Conservation (phyloP, 441 rosid genomes). For the Pelargonium myrrhifolium region DNA sequence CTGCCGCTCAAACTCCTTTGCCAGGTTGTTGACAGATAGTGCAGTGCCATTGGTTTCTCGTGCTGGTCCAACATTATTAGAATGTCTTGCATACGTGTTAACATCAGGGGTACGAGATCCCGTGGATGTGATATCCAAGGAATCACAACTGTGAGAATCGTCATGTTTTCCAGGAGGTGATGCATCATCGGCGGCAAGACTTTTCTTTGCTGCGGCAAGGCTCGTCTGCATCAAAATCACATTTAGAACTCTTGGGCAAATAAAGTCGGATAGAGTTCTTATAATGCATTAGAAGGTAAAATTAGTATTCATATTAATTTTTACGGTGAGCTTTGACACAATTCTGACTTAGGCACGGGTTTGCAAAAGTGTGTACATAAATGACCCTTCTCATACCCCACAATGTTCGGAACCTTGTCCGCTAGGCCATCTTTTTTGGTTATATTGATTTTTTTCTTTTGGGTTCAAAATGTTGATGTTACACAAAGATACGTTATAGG, state of each 20-base stretch:
- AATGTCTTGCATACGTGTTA: neutral
- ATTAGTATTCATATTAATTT: too few species aligned
- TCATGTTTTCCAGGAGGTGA: neutral
- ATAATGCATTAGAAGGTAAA: too few species aligned
- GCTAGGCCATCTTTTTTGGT: too few species aligned
- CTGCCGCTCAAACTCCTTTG: conserved; percentile 4
- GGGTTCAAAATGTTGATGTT: too few species aligned
- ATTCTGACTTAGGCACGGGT: too few species aligned
- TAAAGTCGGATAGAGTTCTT: too few species aligned
- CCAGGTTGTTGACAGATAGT: neutral
- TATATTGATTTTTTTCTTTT: too few species aligned
- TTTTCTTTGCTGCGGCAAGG: neutral
- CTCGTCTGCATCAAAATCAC: neutral
- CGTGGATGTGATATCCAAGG: neutral
- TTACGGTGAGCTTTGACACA: too few species aligned
- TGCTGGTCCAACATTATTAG: neutral
- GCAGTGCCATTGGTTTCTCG: neutral
- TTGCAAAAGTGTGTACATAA: too few species aligned
- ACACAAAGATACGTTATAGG: neutral
- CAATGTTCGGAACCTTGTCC: too few species aligned
- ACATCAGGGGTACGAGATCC: neutral
- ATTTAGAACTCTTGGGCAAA: neutral
- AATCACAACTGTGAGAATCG: neutral
- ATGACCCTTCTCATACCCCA: too few species aligned
- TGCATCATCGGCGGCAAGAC: neutral